Conservation (phyloP, 2,329 filamentous ascomycete genomes). For the Calonectria ilicicola region DNA sequence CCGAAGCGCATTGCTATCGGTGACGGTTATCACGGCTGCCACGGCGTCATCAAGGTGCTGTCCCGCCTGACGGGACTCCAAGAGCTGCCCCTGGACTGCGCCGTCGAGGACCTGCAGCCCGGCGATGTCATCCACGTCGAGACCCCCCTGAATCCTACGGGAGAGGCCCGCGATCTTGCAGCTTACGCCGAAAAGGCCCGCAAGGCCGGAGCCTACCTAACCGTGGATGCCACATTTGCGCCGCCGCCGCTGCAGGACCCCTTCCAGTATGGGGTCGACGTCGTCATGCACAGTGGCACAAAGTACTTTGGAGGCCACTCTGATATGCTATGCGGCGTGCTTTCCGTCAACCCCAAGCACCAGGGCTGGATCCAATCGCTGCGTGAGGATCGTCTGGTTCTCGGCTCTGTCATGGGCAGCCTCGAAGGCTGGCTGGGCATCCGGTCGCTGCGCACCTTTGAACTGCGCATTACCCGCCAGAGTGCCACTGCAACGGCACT, state of each 20-base stretch:
- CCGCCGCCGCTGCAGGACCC: constrained; percentile 92
- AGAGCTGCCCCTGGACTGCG: constrained; percentile 78
- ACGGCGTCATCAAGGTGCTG: constrained; percentile 83
- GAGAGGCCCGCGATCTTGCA: constrained; percentile 80
- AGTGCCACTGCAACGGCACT: constrained; percentile 76
- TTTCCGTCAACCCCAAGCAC: constrained; percentile 71
- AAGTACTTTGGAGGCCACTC: constrained; percentile 98
- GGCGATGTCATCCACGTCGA: constrained; percentile 93
- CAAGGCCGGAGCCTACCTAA: constrained; percentile 77
- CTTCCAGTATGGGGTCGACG: constrained; percentile 82
- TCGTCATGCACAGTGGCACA: constrained; percentile 92
- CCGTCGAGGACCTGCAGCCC: constrained; percentile 72
- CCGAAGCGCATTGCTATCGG: constrained; percentile 86
- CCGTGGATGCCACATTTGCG: constrained; percentile 92
- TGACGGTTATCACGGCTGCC: constrained; percentile 92
- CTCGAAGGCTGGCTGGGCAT: constrained; percentile 94
- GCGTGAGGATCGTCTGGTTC: constrained; percentile 75
- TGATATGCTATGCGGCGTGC: constrained; percentile 89
- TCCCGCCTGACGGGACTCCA: constrained; percentile 80
- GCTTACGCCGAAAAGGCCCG: constrained; percentile 80
- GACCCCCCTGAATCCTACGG: constrained; percentile 92
- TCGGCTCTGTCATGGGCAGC: constrained; percentile 89
- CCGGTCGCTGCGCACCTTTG: constrained; percentile 85
- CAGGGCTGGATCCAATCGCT: constrained; percentile 72
- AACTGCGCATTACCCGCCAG: constrained; percentile 84